Conservation (phyloP, 306 rosid genomes). For the Cicer cuneatum region DNA sequence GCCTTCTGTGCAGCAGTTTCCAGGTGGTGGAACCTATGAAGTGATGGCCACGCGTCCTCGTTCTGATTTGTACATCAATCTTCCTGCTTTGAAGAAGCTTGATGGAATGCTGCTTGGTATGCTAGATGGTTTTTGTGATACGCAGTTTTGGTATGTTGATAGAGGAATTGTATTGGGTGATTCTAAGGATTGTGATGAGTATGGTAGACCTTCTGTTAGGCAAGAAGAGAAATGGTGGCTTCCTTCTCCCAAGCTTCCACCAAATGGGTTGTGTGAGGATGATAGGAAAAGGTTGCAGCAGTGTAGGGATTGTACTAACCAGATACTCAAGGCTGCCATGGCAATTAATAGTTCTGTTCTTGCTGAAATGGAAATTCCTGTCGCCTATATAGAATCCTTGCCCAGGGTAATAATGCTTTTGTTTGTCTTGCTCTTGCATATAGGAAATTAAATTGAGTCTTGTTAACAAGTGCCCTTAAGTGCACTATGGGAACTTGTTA, state of each 20-base stretch:
- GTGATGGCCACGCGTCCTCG: conserved; percentile 85
- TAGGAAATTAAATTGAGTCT: not conserved
- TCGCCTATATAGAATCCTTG: conserved; percentile 66
- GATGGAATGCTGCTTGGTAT: conserved; percentile 82
- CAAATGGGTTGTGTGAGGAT: conserved; percentile 71
- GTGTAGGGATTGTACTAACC: conserved; percentile 88
- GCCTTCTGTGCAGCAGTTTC: conserved; percentile 86
- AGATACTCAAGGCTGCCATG: conserved; percentile 90
- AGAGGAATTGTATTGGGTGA: conserved; percentile 68
- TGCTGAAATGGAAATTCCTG: conserved; percentile 91
- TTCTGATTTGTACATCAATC: conserved; percentile 78
- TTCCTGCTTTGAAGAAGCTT: conserved; percentile 88
- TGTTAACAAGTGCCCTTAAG: no score
- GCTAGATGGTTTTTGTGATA: conserved; percentile 83
- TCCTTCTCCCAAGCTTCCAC: conserved; percentile 87
- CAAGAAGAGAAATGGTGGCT: conserved; percentile 99
- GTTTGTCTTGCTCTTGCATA: not conserved
- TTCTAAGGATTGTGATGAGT: conserved; percentile 64
- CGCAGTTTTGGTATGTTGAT: conserved; percentile 80
- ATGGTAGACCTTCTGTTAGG: conserved; percentile 84
- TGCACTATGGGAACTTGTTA: no score
- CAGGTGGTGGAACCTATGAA: conserved; percentile 88
- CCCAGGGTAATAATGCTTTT: conserved; percentile 75
- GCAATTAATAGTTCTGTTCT: conserved; percentile 87
- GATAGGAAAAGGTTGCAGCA: conserved; percentile 90